Conservation (phyloP, 108 stramenopile genomes). For the Skeletonema marinoi region DNA sequence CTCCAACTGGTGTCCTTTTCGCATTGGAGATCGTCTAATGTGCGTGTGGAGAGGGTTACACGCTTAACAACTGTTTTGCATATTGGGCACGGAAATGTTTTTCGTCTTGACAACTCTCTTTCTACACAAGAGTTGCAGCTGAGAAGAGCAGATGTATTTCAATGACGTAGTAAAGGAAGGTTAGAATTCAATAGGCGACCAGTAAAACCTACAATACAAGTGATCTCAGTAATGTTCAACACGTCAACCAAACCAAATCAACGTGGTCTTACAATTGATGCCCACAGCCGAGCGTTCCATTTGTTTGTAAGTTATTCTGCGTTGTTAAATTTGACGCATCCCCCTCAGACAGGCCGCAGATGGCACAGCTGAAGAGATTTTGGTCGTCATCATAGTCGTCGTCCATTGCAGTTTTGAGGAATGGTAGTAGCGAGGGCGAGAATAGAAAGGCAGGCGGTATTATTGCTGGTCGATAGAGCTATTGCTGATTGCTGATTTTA, state of each 20-base stretch:
- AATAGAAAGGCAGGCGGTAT: no score
- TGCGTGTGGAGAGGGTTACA: constrained; percentile 80
- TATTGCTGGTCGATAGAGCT: no score
- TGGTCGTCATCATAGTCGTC: constrained; percentile 59
- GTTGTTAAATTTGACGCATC: constrained; percentile 85
- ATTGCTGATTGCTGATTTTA: no score
- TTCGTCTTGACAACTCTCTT: constrained; percentile 73
- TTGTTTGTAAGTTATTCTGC: constrained; percentile 76
- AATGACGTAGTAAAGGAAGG: no score
- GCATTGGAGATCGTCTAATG: constrained; percentile 81
- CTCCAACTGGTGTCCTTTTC: constrained; percentile 89
- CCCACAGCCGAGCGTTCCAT: constrained; percentile 83
- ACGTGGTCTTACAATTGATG: constrained; percentile 76
- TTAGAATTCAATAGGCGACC: background rate
- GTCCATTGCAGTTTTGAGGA: background rate
- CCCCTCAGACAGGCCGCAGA: constrained; percentile 81
- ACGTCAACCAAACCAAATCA: background rate
- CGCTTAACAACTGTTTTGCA: constrained; percentile 81
- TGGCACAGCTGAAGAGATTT: constrained; percentile 83
- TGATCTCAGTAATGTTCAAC: background rate
- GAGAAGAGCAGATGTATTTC: background rate
- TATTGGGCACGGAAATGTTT: constrained; percentile 85
- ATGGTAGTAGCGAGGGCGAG: no score
- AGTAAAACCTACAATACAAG: background rate
- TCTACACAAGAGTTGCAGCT: constrained; percentile 85